Percentiles rank a stretch among this genome's conserved stretches.
phyloP scores from a whole-genome alignment of 768 basidiomycete genomes.

The Xerocomus potaroensis region DNA sequence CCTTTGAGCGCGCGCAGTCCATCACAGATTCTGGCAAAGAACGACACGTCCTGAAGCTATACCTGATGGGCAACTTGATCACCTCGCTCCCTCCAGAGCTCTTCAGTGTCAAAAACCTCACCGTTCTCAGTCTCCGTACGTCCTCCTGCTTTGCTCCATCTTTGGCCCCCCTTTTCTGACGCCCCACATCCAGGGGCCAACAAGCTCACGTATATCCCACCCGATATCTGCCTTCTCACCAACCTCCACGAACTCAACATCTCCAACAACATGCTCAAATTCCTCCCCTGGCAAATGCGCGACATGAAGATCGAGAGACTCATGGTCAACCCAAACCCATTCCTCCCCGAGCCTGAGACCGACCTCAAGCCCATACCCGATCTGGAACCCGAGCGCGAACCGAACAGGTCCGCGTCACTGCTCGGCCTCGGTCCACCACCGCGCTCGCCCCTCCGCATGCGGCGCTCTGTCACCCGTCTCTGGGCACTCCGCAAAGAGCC shows the following conservation, averaged over 20 bases:
- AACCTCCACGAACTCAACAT: conserved; percentile 60
- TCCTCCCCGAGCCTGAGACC: conserved; percentile 33
- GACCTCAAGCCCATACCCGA: too few relatives aligned
- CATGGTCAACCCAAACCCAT: conserved; percentile 56
- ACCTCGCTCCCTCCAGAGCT: conserved; percentile 51
- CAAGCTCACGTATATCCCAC: conserved; percentile 50
- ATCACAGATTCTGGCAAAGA: conserved; percentile 35
- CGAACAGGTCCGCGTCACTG: conserved; percentile 4
- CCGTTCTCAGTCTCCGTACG: conserved; percentile 62
- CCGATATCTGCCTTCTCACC: conserved; percentile 53
- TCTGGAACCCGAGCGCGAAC: conserved; percentile 3
- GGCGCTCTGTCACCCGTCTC: conserved; percentile 13
- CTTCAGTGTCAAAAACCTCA: conserved; percentile 53
- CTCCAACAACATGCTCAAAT: conserved; percentile 52
- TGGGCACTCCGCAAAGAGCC: conserved; percentile 8
- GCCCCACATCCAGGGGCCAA: conserved; percentile 42
- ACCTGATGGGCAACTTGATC: conserved; percentile 53
- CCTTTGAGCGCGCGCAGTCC: conserved; percentile 26
- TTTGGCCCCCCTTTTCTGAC: too few relatives aligned
- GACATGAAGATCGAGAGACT: conserved; percentile 49
- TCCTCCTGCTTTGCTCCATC: conserved; percentile 20
- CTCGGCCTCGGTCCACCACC: too few relatives aligned
- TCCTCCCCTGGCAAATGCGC: conserved; percentile 64
- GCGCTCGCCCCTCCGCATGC: conserved; percentile 3
- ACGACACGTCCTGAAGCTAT: conserved; percentile 52